Evolutionary conservation across 345 rosid species (phyloP).

Genomic region (Cardiospermum halicacabum): DNA sequence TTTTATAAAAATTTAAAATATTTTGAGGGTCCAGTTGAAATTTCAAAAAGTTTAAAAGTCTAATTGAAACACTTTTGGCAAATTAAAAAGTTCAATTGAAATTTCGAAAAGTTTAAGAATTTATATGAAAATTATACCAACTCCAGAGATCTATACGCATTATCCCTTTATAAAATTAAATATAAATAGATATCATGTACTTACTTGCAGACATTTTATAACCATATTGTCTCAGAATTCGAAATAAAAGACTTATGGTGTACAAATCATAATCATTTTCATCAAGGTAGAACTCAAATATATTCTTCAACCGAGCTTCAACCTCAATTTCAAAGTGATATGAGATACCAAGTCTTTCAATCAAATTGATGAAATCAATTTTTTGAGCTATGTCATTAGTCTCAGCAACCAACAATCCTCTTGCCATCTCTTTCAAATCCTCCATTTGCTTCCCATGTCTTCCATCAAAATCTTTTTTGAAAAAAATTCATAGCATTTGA

Average conservation of each 20-base stretch:
- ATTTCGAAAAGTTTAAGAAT: too few species aligned
- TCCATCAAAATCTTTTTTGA: background rate
- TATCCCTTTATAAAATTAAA: too few species aligned
- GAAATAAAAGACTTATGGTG: background rate
- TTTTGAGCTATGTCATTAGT: background rate
- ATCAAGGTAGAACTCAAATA: background rate
- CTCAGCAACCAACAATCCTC: background rate
- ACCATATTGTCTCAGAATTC: conserved; percentile 6
- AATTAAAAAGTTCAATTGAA: too few species aligned
- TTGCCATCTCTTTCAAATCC: background rate
- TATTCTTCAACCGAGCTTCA: background rate
- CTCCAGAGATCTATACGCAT: too few species aligned
- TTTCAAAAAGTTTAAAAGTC: too few species aligned
- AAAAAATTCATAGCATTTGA: too few species aligned
- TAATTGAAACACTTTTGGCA: too few species aligned
- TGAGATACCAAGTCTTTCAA: conserved; percentile 6
- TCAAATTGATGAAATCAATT: too few species aligned
- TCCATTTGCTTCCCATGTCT: background rate
- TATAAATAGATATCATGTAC: background rate
- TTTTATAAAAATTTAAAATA: too few species aligned
- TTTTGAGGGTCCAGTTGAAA: too few species aligned
- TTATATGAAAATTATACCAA: too few species aligned
- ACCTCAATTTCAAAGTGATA: conserved; percentile 4
- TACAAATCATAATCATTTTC: background rate
- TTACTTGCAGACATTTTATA: conserved; percentile 2